Conservation (phyloP, 371 early-diverging fungal genomes). For the Apophysomyces sp. region DNA sequence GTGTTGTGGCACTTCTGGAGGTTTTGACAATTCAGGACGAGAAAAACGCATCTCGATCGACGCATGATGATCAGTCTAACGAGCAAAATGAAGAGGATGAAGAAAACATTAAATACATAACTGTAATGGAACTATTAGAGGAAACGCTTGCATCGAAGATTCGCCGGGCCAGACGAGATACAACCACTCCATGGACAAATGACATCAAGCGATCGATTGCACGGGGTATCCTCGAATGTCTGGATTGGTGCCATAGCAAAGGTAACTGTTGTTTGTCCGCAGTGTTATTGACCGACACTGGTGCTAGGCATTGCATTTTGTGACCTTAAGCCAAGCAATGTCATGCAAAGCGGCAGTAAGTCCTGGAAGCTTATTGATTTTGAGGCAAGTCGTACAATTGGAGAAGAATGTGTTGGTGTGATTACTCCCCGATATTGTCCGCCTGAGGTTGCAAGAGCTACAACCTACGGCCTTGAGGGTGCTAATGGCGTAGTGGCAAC, state of each 20-base stretch:
- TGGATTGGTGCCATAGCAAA: conserved; percentile 39
- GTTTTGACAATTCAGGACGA: conserved; percentile 46
- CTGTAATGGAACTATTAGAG: conserved; percentile 40
- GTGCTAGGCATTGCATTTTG: conserved; percentile 28
- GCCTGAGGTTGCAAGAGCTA: conserved; percentile 50
- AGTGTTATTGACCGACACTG: neutral
- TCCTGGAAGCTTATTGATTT: conserved; percentile 48
- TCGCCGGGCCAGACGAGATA: conserved; percentile 15
- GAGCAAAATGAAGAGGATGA: conserved; percentile 17
- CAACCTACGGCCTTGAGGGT: conserved; percentile 49
- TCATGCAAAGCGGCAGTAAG: conserved; percentile 24
- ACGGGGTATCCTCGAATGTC: conserved; percentile 28
- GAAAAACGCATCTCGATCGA: neutral
- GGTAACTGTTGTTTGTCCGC: conserved; percentile 4
- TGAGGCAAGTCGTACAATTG: conserved; percentile 47
- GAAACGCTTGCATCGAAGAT: conserved; percentile 28
- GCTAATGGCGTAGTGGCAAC: conserved; percentile 51
- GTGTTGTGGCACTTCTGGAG: conserved; percentile 42
- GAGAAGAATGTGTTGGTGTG: conserved; percentile 27
- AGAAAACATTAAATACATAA: conserved; percentile 33
- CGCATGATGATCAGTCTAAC: neutral
- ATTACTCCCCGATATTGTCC: conserved; percentile 35
- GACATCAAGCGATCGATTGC: conserved; percentile 12
- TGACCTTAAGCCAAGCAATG: conserved; percentile 41
- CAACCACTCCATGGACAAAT: conserved; percentile 5